These are phyloP conservation scores for Malus orientalis DNA, from an alignment of 306 rosid species.

Conservation along the genomic window DNA sequence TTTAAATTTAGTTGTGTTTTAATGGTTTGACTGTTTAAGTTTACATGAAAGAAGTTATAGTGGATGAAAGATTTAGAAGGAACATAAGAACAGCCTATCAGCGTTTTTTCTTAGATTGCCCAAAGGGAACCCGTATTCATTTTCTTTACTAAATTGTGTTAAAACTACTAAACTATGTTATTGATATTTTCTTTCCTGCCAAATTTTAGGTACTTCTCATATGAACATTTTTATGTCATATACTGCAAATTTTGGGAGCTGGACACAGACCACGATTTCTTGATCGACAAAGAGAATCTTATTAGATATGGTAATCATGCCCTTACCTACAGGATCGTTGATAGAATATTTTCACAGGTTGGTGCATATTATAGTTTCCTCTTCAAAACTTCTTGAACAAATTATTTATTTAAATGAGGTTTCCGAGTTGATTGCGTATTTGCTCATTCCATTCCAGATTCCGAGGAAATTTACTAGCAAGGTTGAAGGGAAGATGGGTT, in stretches of 20 bases:
- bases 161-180: background rate
- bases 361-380: slow-evolving; percentile 6
- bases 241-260: slow-evolving; percentile 90
- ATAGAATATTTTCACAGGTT: slow-evolving; percentile 97
- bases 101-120: background rate
- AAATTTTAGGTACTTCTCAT: slow-evolving; percentile 68
- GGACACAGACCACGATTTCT: slow-evolving; percentile 73
- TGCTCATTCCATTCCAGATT: slow-evolving; percentile 39
- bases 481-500: slow-evolving; percentile 96
- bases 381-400: background rate
- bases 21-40: background rate
- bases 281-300: slow-evolving; percentile 77
- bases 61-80: background rate
- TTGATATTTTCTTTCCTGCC: background rate
- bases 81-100: background rate
- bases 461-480: slow-evolving; percentile 91
- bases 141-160: background rate
- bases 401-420: background rate
- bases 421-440: background rate
- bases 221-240: slow-evolving; percentile 80
- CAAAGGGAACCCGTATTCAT: background rate
- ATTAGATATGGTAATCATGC: slow-evolving; percentile 78
- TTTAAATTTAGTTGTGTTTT: background rate
- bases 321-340: slow-evolving; percentile 80
- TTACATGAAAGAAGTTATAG: background rate